Percentiles rank a stretch among this genome's conserved stretches.
Conservation (phyloP, 2,329 filamentous ascomycete genomes). For the Calonectria hongkongensis region DNA sequence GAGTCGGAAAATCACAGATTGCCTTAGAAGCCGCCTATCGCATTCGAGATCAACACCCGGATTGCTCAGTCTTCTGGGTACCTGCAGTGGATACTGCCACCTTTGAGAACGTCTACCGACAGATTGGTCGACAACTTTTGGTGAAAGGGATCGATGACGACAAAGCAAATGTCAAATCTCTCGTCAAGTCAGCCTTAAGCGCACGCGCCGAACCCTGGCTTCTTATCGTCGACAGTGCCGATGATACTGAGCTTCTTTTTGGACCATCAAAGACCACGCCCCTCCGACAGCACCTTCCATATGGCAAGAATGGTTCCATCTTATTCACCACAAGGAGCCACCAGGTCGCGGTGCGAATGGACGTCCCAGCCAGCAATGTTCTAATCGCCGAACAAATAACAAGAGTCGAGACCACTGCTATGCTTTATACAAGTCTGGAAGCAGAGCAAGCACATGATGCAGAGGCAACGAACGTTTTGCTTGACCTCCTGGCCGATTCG, state of each 20-base stretch:
- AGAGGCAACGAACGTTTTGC: slow-evolving; percentile 47
- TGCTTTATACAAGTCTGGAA: slow-evolving; percentile 48
- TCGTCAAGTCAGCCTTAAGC: slow-evolving; percentile 60
- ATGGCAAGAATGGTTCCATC: slow-evolving; percentile 41
- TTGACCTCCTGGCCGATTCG: slow-evolving; percentile 56
- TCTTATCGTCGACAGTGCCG: slow-evolving; percentile 66
- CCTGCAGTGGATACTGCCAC: slow-evolving; percentile 52
- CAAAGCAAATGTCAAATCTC: slow-evolving; percentile 58
- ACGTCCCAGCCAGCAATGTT: slow-evolving; percentile 38
- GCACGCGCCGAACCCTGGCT: slow-evolving; percentile 59
- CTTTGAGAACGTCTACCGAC: slow-evolving; percentile 61
- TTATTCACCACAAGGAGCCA: slow-evolving; percentile 49
- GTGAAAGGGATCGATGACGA: slow-evolving; percentile 57
- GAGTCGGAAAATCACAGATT: slow-evolving; percentile 63
- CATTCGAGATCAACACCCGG: slow-evolving; percentile 48
- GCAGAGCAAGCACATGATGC: slow-evolving; percentile 47
- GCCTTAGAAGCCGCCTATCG: slow-evolving; percentile 60
- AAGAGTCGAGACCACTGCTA: slow-evolving; percentile 43
- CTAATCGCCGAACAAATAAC: slow-evolving; percentile 47
- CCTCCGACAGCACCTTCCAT: slow-evolving; percentile 55
- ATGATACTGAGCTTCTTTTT: slow-evolving; percentile 60
- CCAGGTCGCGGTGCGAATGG: slow-evolving; percentile 35
- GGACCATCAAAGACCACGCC: slow-evolving; percentile 39
- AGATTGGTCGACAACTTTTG: slow-evolving; percentile 56
- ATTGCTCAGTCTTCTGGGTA: slow-evolving; percentile 65